A percentile compares a stretch with the other conserved stretches of the same genome.
These are phyloP conservation scores for Meyerozyma smithsonii DNA, from an alignment of 1,139 yeast genomes.

Conservation along the genomic window DNA sequence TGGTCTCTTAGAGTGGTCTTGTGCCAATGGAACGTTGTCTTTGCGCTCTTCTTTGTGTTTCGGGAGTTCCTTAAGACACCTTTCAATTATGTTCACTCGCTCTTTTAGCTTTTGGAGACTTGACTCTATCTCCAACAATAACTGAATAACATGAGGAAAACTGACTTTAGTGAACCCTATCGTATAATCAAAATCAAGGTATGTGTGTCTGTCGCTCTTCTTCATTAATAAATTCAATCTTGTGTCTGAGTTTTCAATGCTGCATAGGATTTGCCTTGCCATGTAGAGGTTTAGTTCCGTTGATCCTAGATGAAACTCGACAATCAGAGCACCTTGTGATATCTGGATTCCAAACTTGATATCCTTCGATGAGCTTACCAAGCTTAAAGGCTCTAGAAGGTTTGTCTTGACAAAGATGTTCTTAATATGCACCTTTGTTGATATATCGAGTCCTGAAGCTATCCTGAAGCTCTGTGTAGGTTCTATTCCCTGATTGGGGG, in stretches of 20 bases:
- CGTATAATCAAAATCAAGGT: neutral
- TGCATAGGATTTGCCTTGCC: neutral
- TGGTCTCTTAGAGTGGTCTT: neutral
- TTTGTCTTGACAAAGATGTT: neutral
- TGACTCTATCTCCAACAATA: constrained; percentile 16
- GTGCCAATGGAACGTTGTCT: neutral
- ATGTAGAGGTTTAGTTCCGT: neutral
- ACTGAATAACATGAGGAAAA: constrained; percentile 23
- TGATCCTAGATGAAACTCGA: neutral
- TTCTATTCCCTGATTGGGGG: neutral
- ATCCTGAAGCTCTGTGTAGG: neutral
- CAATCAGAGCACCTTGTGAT: neutral
- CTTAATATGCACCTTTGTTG: neutral
- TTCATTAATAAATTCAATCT: neutral
- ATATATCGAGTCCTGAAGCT: neutral
- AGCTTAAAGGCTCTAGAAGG: neutral
- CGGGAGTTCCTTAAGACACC: too few species aligned
- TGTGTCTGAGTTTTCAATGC: constrained; percentile 1
- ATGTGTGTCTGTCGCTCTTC: neutral
- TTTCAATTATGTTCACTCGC: too few species aligned
- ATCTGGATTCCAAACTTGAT: neutral
- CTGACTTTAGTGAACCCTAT: constrained; percentile 20
- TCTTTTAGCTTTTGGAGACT: constrained; percentile 11
- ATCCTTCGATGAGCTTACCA: neutral
- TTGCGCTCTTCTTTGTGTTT: neutral